Conservation (phyloP, 257 asterid species). For the Solanum lycopersicoides region DNA sequence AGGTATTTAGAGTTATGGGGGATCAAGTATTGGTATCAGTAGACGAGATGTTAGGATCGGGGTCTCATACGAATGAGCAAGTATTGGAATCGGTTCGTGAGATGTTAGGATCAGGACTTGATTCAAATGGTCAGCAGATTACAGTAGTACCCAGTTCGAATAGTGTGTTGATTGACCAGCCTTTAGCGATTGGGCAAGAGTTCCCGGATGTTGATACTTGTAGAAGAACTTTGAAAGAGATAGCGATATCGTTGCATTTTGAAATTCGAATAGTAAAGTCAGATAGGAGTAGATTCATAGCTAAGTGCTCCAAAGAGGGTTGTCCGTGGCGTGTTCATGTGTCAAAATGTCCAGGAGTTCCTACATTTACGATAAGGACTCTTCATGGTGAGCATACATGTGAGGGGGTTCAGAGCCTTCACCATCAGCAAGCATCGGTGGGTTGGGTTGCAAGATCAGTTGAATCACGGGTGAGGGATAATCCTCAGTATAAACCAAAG, state of each 20-base stretch:
- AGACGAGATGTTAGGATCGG: neutral
- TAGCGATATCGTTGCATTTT: slow-evolving; percentile 83
- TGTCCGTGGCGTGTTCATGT: slow-evolving; percentile 97
- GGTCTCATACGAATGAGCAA: neutral
- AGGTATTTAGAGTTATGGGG: neutral
- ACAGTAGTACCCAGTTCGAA: slow-evolving; percentile 8
- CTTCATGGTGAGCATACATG: slow-evolving; percentile 82
- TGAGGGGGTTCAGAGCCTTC: slow-evolving; percentile 82
- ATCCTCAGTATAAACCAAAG: slow-evolving; percentile 89
- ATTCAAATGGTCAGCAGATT: neutral
- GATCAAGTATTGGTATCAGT: neutral
- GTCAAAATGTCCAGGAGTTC: slow-evolving; percentile 85
- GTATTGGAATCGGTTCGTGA: neutral
- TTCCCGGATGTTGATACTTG: slow-evolving; percentile 88
- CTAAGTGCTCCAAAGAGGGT: slow-evolving; percentile 94
- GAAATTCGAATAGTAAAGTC: slow-evolving; percentile 92
- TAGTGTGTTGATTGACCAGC: slow-evolving; percentile 18
- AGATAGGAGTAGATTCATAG: slow-evolving; percentile 92
- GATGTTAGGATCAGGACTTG: neutral
- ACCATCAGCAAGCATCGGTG: slow-evolving; percentile 94
- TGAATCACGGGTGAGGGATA: slow-evolving; percentile 76
- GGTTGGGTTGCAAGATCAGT: slow-evolving; percentile 98
- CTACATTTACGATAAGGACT: slow-evolving; percentile 79
- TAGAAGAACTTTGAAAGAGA: slow-evolving; percentile 73
- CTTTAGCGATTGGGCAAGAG: slow-evolving; percentile 74